Evolutionary conservation across 257 asterid genomes (phyloP).

Genomic region (Forsythia suspensa): DNA sequence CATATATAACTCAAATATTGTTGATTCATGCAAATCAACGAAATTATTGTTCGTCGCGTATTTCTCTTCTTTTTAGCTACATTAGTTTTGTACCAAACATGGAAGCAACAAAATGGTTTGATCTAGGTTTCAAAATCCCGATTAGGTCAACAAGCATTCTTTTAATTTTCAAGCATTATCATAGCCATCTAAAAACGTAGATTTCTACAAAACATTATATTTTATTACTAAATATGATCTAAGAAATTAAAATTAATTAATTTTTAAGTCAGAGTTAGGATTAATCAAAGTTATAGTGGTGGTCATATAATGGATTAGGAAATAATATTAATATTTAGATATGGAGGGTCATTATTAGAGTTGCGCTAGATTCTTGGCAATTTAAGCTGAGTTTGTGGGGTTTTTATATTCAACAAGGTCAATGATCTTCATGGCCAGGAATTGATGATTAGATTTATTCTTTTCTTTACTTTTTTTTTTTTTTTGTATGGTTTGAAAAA

Average conservation of each 20-base stretch:
- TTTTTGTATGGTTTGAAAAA: too few relatives aligned
- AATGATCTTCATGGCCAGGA: conserved; percentile 18
- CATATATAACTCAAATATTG: too few relatives aligned
- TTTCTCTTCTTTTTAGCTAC: neutral
- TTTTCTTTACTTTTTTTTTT: neutral
- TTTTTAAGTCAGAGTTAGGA: neutral
- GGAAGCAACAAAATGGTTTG: conserved; percentile 32
- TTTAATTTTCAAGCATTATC: neutral
- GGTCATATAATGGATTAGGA: too few relatives aligned
- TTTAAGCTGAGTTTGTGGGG: conserved; percentile 22
- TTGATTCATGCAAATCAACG: neutral
- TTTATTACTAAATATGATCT: neutral
- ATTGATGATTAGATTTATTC: neutral
- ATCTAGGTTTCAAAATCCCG: conserved; percentile 15
- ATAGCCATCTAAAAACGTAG: neutral
- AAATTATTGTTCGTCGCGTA: neutral
- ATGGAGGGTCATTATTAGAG: neutral
- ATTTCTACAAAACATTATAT: neutral
- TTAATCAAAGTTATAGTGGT: neutral
- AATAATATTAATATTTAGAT: too few relatives aligned
- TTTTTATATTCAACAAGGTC: conserved; percentile 25
- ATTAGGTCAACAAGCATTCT: conserved; percentile 1
- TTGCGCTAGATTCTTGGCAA: conserved; percentile 29
- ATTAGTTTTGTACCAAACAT: conserved; percentile 25
- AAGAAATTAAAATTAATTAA: neutral